Evolutionary conservation across 2,329 filamentous ascomycete species (phyloP), one percentile per base, ranked within the genome.

Genomic region (Claviceps maximensis): DNA sequence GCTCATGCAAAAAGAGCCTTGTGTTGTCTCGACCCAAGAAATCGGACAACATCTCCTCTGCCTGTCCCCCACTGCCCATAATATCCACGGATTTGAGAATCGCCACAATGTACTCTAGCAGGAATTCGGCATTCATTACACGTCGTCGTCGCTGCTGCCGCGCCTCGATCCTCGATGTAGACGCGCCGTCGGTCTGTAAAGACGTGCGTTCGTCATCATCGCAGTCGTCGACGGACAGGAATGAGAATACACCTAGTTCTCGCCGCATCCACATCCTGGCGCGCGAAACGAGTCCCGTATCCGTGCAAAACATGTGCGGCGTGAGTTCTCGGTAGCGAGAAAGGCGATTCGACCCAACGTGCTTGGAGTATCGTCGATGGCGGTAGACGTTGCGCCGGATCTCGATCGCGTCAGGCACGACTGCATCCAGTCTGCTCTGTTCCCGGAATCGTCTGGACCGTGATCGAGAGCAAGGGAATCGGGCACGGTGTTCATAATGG

Each of bases 61-160:
- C 88, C 60, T 87, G 81, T 0, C 89, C 89, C 41, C 78, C 77
- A 56, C 85, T 87, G 4, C 82, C 86, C 67, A 89, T 89, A 4
- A 90, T 75, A 62, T 95, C 89, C 17, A 93, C 80, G 0, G 82
- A 87, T 65, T 87, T 90, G 54, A 96, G 69, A 23, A 96, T 86
- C 10, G 86, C 85, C 42, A 96, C 70, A 51, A 95, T 80, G 65
- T 94, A 95, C 62, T 94, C 87, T 10, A 96, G 76, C 12, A 96
- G 67, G 57, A 90, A 95, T 62, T 95, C 89, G 8, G 85, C 80
- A 61, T 90, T 91, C 41, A 51, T 50, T 12, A 46, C 54, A 9
- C 54, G 54, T n/a, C 29, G 29, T 8, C 29, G 46, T 10, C 46
- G 45, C 45, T 51, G 49, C 15, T 29, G 49, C 44, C 42, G 47